phyloP scores from a whole-genome alignment of 2,329 filamentous ascomycete genomes.

The Aspergillus udagawae region DNA sequence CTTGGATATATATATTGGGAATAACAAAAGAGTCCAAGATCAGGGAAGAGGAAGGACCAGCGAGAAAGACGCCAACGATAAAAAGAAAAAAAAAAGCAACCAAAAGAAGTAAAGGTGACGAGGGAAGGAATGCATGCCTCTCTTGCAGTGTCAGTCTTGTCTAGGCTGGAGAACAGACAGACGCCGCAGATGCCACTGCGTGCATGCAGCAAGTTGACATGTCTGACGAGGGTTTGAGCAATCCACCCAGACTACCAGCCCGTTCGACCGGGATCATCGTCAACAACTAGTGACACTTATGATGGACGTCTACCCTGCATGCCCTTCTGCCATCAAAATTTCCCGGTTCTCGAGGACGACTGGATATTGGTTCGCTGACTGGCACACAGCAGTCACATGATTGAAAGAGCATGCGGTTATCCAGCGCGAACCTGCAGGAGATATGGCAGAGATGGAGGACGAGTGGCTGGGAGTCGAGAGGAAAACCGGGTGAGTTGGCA shows the following conservation, averaged over 20 bases:
- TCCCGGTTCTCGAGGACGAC: constrained; percentile 6
- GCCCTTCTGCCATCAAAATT: constrained; percentile 15
- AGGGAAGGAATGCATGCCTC: constrained; percentile 23
- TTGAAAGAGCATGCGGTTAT: constrained; percentile 30
- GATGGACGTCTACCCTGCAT: constrained; percentile 10
- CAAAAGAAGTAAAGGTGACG: constrained; percentile 3
- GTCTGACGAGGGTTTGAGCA: constrained; percentile 29
- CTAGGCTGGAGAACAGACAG: constrained; percentile 15
- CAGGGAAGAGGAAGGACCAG: constrained; percentile 8
- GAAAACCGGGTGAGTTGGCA: constrained; percentile 12
- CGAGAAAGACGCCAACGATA: background rate
- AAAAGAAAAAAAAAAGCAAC: constrained; percentile 9
- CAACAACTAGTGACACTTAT: constrained; percentile 9
- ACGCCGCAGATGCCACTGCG: constrained; percentile 14
- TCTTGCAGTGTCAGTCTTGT: constrained; percentile 1
- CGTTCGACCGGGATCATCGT: constrained; percentile 24
- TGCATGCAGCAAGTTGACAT: constrained; percentile 24
- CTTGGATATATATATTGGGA: constrained; percentile 3
- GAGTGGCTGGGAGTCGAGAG: constrained; percentile 19
- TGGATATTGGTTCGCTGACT: constrained; percentile 22
- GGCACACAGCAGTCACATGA: constrained; percentile 36
- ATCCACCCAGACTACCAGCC: constrained; percentile 17
- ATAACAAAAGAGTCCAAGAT: constrained; percentile 9
- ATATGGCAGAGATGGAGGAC: constrained; percentile 8
- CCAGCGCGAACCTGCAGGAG: constrained; percentile 30